Conservation (phyloP, 2,329 filamentous ascomycete species). For the Hymenoscyphus occultus region DNA sequence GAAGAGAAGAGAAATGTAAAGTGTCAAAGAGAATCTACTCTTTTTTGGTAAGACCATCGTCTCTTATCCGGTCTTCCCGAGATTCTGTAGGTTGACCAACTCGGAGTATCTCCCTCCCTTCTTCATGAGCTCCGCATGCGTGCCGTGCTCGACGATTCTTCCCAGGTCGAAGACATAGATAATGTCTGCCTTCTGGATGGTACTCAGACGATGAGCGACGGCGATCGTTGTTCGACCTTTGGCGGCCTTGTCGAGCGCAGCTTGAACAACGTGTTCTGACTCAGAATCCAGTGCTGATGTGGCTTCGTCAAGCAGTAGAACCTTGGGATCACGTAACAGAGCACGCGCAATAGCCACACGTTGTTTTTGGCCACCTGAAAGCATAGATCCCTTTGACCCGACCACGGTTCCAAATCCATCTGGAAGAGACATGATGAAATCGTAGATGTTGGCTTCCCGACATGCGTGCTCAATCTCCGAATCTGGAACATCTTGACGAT, state of each 20-base stretch:
- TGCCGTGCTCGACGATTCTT: conserved; percentile 78
- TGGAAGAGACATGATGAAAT: conserved; percentile 62
- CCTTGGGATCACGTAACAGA: conserved; percentile 83
- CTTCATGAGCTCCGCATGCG: conserved; percentile 69
- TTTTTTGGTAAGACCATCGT: background rate
- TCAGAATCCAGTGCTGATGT: conserved; percentile 75
- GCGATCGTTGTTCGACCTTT: conserved; percentile 88
- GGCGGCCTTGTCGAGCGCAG: conserved; percentile 75
- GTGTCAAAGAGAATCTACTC: background rate
- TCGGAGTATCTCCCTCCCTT: conserved; percentile 72
- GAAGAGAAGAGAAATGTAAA: background rate
- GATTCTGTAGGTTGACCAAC: conserved; percentile 74
- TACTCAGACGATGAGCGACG: conserved; percentile 86
- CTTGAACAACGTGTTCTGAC: conserved; percentile 77
- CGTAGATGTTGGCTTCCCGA: conserved; percentile 78
- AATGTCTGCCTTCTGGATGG: conserved; percentile 89
- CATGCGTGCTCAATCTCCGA: conserved; percentile 74
- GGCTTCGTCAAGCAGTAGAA: conserved; percentile 80
- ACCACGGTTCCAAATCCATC: conserved; percentile 85
- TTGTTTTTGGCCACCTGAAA: conserved; percentile 92
- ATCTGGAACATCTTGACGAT: conserved; percentile 65
- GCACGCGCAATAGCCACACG: conserved; percentile 88
- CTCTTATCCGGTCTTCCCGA: conserved; percentile 54
- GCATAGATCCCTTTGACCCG: conserved; percentile 79
- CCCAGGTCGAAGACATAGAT: conserved; percentile 98